Base-by-base conservation (phyloP, 129 eudicot genomes). In the Centella asiatica region DNA sequence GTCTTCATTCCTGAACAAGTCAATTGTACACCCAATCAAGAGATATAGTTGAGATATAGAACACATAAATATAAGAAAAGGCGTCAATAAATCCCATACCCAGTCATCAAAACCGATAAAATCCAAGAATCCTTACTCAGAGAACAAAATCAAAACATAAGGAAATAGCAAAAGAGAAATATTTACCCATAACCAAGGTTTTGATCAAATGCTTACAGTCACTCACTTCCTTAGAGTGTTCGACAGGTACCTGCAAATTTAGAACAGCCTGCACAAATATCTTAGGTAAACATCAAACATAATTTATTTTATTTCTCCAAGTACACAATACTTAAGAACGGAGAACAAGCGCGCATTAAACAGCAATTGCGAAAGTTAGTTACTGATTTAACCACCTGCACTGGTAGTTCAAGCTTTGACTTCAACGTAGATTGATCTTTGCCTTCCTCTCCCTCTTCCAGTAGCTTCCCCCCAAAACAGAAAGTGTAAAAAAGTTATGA, bases 371-470 rank as follows among this genome's bases (percentile, higher is more conserved):
- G 37, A 69, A 52, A 39, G 47, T 39, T 22, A 40, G 50, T 14
- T 15, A 37, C 22, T 54, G 45, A 76, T n/a, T n/a, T n/a, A 49
- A 66, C 53, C 59, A 92, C 98, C 98, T 93, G 99, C 64, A 87
- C 99, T 25, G 99, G 99, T 33, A 93, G 74, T 72, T 93, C 99
- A 55, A 93, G 96, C 79, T 93, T 93, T 70, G 96, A 83, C 83
- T 85, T 87, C 76, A 85, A 69, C 39, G 84, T 76, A 25, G 84
- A 78, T 68, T 88, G 82, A 62, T 66, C 88, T 65, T 93, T 87
- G 34, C 92, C 96, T 54, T 85, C 96, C 68, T 87, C 99, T 54
- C 96, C 96, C 70, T 93, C 96, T 74, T 87, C 99, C 69, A 93
- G 68, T 53, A 93, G 89, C 96, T 87, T 71, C 64, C 63, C 64